Evolutionary conservation across 2,329 filamentous ascomycete genomes (phyloP), one percentile per base, ranked within the genome.

Genomic region (Penicillium sp.): DNA sequence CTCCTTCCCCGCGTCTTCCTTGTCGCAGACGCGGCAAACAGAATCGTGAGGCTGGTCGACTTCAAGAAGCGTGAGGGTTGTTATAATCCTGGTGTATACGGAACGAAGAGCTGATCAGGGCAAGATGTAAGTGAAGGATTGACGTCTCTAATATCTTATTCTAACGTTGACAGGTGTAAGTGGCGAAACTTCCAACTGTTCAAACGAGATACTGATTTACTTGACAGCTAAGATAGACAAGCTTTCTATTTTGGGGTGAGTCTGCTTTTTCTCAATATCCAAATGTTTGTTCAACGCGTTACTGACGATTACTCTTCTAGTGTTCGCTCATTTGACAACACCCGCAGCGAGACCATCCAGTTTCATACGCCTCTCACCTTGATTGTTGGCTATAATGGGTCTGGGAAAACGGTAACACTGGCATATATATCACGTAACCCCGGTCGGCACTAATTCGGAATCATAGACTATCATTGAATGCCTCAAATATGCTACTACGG

Each of bases 351-450:
- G 79, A 90, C 86, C 44, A 96, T 98, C 65, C 85, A 90, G 69
- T 98, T 99, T 76, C 89, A 93, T 67, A 90, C 91, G 0, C 96
- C 95, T 29, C 85, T 99, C 60, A 99, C 95, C 13, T 85, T 99
- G 65, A 99, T 99, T 69, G 96, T 99, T 62, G 95, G 95, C 62
- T 92, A 93, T 79, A 99, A 99, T 81, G 95, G 95, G 59, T 98
- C 94, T 1, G 95, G 95, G 65, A 99, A 99, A 82, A 99, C 95
- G 9, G 84, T 86, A 79, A 49, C 76, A 50, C 66, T n/a, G 31
- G n/a, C 21, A 49, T n/a, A 41, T 46, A 19, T 45, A 7, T 23
- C n/a, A 45, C 17, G 6, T 26, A 31, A n/a, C 15, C 6, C 13
- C 13, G 1, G 2, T 11, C 7, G n/a, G 31, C 31, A 56, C 63